phyloP scores from a whole-genome alignment of 805 yeast genomes.

The Wickerhamomyces alni region DNA sequence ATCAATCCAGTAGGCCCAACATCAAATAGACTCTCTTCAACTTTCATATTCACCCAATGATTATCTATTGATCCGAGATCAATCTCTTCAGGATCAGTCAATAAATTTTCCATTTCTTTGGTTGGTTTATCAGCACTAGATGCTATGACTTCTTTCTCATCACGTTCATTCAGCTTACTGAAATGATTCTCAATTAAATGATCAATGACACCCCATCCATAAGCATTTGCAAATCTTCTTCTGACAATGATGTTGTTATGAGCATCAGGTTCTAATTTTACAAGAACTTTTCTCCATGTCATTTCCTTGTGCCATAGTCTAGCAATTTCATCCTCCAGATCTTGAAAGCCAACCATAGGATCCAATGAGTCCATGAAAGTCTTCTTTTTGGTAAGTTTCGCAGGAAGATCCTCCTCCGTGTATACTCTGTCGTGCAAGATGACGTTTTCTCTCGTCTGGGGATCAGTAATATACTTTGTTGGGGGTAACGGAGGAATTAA shows the following conservation, averaged over 20 bases:
- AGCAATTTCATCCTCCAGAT: constrained; percentile 62
- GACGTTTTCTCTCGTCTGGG: constrained; percentile 47
- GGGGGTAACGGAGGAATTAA: constrained; percentile 70
- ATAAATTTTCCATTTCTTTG: constrained; percentile 6
- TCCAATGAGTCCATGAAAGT: constrained; percentile 25
- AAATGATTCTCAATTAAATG: constrained; percentile 65
- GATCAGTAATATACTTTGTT: constrained; percentile 53
- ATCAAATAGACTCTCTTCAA: constrained; percentile 29
- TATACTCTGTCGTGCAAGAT: constrained; percentile 69
- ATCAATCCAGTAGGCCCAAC: constrained; percentile 73
- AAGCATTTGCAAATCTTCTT: constrained; percentile 69
- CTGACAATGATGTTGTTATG: constrained; percentile 72
- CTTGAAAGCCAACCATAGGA: constrained; percentile 36
- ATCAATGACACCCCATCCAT: constrained; percentile 79
- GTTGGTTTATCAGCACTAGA: constrained; percentile 8
- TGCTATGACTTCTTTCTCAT: not conserved
- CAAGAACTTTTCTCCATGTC: constrained; percentile 68
- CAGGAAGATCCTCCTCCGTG: constrained; percentile 43
- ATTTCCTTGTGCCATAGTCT: constrained; percentile 62
- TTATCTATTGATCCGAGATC: constrained; percentile 16
- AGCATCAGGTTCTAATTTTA: constrained; percentile 65
- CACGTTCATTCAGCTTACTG: constrained; percentile 3
- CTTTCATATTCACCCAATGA: constrained; percentile 44
- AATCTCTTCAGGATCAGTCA: constrained; percentile 9
- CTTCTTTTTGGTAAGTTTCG: constrained; percentile 8